Conservation (phyloP, 768 basidiomycete genomes). For the Panaeolus cyanescens region DNA sequence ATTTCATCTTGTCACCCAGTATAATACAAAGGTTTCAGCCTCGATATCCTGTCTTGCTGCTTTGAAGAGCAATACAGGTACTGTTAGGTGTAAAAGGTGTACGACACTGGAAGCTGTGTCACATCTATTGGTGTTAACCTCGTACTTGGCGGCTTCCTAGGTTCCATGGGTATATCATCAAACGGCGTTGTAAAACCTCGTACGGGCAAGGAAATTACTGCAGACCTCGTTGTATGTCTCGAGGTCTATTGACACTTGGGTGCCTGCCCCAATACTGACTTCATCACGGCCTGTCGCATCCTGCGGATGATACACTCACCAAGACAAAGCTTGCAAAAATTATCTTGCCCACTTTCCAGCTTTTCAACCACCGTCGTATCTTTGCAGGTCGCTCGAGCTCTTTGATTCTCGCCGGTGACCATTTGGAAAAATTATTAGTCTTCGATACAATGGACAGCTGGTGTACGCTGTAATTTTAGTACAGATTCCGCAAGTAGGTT, state of each 20-base stretch:
- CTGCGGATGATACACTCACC: neutral
- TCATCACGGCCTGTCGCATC: neutral
- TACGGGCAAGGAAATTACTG: constrained; percentile 35
- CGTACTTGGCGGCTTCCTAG: constrained; percentile 51
- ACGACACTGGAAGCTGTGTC: constrained; percentile 39
- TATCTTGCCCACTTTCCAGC: neutral
- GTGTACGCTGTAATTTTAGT: no score
- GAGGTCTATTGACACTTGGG: neutral
- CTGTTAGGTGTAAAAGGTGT: no score
- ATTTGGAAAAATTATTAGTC: no score
- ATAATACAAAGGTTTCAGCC: no score
- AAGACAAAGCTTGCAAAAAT: neutral
- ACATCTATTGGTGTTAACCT: constrained; percentile 45
- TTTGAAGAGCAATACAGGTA: no score
- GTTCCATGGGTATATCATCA: constrained; percentile 18
- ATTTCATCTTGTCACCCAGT: no score
- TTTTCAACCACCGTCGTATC: neutral
- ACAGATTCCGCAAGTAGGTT: no score
- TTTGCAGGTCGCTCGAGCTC: no score
- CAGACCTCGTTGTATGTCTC: constrained; percentile 50
- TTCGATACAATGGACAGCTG: no score
- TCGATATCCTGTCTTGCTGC: no score
- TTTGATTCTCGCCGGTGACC: no score
- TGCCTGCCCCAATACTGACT: neutral
- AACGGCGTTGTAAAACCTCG: constrained; percentile 17